Evolutionary conservation across 2,329 filamentous ascomycete species (phyloP), one percentile per base, ranked within the genome.

Genomic region (Colletotrichum tamarilloi): DNA sequence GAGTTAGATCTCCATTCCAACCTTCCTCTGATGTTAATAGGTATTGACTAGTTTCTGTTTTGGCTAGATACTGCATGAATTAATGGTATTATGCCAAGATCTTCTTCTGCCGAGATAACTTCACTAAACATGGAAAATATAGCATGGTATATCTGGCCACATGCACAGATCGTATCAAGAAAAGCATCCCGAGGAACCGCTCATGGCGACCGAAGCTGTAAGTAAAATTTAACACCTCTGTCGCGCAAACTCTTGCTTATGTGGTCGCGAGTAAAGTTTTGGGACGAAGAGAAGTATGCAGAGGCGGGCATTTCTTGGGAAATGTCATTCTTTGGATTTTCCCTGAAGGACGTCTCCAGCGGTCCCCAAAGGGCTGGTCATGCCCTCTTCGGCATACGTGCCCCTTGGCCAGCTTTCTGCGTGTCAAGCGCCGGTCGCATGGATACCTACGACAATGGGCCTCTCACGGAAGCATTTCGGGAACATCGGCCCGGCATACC

Each of bases 241-340:
- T 16, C 16, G n/a, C 32, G 22, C n/a, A 14, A 38, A 28, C 8
- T 30, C 6, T 26, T 38, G 14, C 49, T 64, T 11, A 65, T 16
- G 7, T 57, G 5, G 5, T 5, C 12, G 2, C 9, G 2, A n/a
- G 38, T 24, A 7, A 28, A 72, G 69, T 72, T 68, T n/a, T 72
- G 46, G 58, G 30, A 68, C 14, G 59, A 63, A 9, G 58, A 72
- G 8, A 62, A 30, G n/a, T 68, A 65, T 65, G 58, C 57, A 12
- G 69, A 72, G 42, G 65, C 69, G 7, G 69, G 69, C 24, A 38
- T 28, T 24, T 72, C 69, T 11, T 68, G 68, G 24, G 69, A 72
- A 32, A 52, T 28, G 2, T 19, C 49, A 14, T 35, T 72, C 19
- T 68, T 68, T n/a, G 69, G 69, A 8, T 53, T 24, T 19, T 12